Percentiles rank a stretch among this genome's conserved stretches.
Conservation (phyloP, 2,329 filamentous ascomycete species). For the Tolypocladium endophyticum region DNA sequence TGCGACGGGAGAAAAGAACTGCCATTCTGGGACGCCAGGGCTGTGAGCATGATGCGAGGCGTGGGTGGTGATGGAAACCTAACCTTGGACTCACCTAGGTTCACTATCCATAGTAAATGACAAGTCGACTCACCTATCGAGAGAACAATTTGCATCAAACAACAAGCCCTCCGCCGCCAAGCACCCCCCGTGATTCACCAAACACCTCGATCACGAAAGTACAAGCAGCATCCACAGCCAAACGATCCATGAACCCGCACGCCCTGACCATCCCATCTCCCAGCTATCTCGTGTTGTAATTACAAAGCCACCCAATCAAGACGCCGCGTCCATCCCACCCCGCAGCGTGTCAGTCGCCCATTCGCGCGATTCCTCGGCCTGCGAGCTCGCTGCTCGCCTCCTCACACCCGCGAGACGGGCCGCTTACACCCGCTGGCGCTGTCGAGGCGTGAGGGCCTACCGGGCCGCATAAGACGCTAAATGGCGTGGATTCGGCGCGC, state of each 20-base stretch:
- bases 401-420: background rate
- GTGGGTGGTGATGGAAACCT: too few relatives aligned
- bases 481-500: too few relatives aligned
- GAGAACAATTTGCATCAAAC: background rate
- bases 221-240: background rate
- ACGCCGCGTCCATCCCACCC: background rate
- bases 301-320: background rate
- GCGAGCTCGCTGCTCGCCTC: background rate
- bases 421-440: background rate
- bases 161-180: background rate
- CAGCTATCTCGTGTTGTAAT: background rate
- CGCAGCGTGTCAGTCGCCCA: background rate
- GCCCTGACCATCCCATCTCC: background rate
- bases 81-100: too few relatives aligned
- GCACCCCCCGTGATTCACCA: background rate
- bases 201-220: background rate
- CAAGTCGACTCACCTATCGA: background rate
- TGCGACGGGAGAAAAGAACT: background rate
- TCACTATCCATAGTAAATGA: background rate
- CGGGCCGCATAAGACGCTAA: background rate
- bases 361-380: background rate
- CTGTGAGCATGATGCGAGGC: too few relatives aligned
- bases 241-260: background rate
- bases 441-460: background rate
- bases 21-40: too few relatives aligned